Evolutionary conservation across 257 asterid species (phyloP), one percentile per base, ranked within the genome.

Genomic region (Primulina huaijiensis): DNA sequence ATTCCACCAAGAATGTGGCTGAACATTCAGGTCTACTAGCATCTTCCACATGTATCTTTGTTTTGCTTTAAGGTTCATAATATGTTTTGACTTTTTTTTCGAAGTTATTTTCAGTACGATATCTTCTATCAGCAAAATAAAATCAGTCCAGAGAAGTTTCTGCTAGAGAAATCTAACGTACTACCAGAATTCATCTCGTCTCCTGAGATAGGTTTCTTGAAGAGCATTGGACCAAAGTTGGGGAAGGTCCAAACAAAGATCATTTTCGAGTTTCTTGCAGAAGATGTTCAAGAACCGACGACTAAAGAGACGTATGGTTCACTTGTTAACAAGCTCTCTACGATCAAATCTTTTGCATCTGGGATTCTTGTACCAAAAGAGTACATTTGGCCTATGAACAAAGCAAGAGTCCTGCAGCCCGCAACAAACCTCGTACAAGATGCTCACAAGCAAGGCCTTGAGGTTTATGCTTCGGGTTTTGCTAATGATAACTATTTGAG

Each of bases 141-240:
- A 34, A 77, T 89, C 75, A 80, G 69, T 40, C 74, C 89, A 8
- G 79, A 74, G 30, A 17, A 37, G 21, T 87, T 20, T 73, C 64
- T 90, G 61, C 55, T 80, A 4, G 78, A 76, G 16, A 68, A 62
- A 64, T 6, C 65, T 12, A 69, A 74, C 7, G 56, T 62, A 7
- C 11, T 67, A 59, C 95, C 95, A 2, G 91, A 84, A 76, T 91
- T 86, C 86, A 81, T 94, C 73, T 94, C 99, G 25, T 94, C 97
- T 19, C 89, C 97, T 2, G 99, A 94, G 88, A 82, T 94, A 33
- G 97, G 85, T 59, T 91, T 94, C 90, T 78, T 94, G 90, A 91
- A 85, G 77, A 34, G 80, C 23, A 60, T 94, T 2, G 80, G 78
- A 40, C 71, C 84, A 16, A 78, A 78, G 77, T 56, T 88, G 74